These are phyloP conservation scores for Aspergillus amoenus DNA, from an alignment of 2,329 filamentous ascomycete species.

Conservation along the genomic window DNA sequence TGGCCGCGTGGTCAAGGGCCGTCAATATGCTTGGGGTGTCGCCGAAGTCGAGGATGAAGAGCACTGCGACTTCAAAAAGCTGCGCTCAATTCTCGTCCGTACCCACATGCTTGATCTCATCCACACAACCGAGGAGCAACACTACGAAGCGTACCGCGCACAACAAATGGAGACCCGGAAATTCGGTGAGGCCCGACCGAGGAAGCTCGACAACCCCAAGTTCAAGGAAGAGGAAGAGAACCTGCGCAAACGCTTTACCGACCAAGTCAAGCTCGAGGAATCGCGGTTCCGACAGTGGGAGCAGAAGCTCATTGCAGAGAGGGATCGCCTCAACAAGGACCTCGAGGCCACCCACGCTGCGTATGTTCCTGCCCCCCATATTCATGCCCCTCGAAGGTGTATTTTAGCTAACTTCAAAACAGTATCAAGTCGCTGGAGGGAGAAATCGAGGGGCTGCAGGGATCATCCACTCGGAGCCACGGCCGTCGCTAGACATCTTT, in stretches of 20 bases:
- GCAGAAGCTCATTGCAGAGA: constrained; percentile 98
- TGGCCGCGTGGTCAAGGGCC: constrained; percentile 95
- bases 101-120: constrained; percentile 99
- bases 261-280: constrained; percentile 99
- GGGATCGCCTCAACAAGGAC: constrained; percentile 99
- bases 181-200: constrained; percentile 93
- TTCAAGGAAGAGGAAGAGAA: constrained; percentile 99
- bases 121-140: constrained; percentile 97
- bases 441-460: constrained; percentile 92
- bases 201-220: constrained; percentile 99
- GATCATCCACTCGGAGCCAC: constrained; percentile 83
- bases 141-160: constrained; percentile 98
- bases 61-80: constrained; percentile 99
- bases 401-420: constrained; percentile 25
- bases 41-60: constrained; percentile 99
- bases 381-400: neutral
- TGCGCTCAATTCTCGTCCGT: constrained; percentile 96
- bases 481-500: constrained; percentile 71
- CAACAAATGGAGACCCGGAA: constrained; percentile 99
- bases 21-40: constrained; percentile 99
- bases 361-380: constrained; percentile 34
- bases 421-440: constrained; percentile 63
- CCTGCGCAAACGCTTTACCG: constrained; percentile 96
- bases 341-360: constrained; percentile 94
- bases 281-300: constrained; percentile 99